A percentile compares a stretch with the other conserved stretches of the same genome.
These are phyloP conservation scores for Ambrosia trifida DNA, from an alignment of 129 eudicot genomes.

Conservation along the genomic window DNA sequence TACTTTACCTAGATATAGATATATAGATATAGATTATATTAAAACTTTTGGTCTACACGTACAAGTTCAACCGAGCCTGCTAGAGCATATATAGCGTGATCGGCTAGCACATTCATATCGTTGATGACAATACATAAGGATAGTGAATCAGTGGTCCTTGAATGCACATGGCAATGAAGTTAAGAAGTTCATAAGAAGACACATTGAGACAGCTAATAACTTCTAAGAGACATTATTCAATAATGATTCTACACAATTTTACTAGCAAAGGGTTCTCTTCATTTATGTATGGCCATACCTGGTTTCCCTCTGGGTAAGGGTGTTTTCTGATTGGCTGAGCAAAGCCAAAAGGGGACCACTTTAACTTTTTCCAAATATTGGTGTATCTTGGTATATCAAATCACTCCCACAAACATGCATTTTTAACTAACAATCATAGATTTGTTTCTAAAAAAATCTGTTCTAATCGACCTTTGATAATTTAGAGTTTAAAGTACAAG, in stretches of 20 bases:
- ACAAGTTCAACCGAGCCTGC: background rate
- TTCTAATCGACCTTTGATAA: background rate
- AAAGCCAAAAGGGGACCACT: slow-evolving; percentile 14
- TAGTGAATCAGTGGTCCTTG: slow-evolving; percentile 26
- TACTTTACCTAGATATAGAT: no score
- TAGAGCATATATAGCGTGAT: background rate
- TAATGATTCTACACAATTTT: background rate
- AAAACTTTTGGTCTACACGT: background rate
- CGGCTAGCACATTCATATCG: background rate
- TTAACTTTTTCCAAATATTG: slow-evolving; percentile 11
- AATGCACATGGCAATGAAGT: slow-evolving; percentile 30
- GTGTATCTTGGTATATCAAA: background rate
- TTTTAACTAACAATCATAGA: background rate
- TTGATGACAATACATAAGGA: background rate
- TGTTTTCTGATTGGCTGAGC: slow-evolving; percentile 30
- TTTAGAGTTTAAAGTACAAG: background rate
- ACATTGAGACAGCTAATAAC: slow-evolving; percentile 24
- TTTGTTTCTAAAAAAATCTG: no score
- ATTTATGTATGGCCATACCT: slow-evolving; percentile 26
- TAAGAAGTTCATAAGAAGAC: slow-evolving; percentile 27
- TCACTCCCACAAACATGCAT: background rate
- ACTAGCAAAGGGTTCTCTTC: background rate
- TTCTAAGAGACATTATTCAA: slow-evolving; percentile 1
- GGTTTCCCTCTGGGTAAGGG: slow-evolving; percentile 32
- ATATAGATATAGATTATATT: no score